Evolutionary conservation across 192 early-diverging fungal species (phyloP), one percentile per base, ranked within the genome.

Genomic region (Entomortierella lignicola): DNA sequence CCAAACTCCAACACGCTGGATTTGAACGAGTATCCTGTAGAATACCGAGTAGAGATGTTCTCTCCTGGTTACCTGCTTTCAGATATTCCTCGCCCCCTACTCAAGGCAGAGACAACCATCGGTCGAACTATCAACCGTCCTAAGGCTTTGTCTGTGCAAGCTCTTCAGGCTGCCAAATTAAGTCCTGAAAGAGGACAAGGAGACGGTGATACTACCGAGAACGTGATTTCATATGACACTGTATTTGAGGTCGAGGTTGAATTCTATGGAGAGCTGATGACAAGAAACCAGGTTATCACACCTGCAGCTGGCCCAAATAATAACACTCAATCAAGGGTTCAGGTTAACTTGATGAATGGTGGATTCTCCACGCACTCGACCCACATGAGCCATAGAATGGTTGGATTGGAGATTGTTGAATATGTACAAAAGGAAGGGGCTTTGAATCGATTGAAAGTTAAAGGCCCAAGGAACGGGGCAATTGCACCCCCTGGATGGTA

Each of bases 41-140:
- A 89, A 48, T 88, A 82, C 60, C 79, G 88, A 29, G 85, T 85
- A 18, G 88, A 89, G 72, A 83, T 84, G 61, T 89, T 86, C 53
- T 81, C 83, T 0, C 88, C 88, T 23, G 85, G 86, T 17, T 89
- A 89, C 53, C 42, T 89, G 23, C 84, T 85, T 51, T 60, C 66
- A 42, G 48, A 68, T 37, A 29, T 66, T n/a, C 71, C 85, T 54
- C 51, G 82, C 23, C 61, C 85, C 13, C n/a, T 67, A 2, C 67
- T 88, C 1, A 72, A 58, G 50, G 74, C 53, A 2, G 74, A 65
- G 13, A 18, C 20, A 0, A 79, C 74, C 26, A 51, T 79, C 27
- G 63, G 68, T 20, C 54, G 68, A 11, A 37, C 62, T 11, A 31
- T 69, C 21, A 23, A 54, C 29, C 42, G 51, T 37, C 43, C 75